A percentile compares a stretch with the other conserved stretches of the same genome.
These are phyloP conservation scores for Mortierella polycephala DNA, from an alignment of 371 early-diverging fungal genomes.

Conservation along the genomic window DNA sequence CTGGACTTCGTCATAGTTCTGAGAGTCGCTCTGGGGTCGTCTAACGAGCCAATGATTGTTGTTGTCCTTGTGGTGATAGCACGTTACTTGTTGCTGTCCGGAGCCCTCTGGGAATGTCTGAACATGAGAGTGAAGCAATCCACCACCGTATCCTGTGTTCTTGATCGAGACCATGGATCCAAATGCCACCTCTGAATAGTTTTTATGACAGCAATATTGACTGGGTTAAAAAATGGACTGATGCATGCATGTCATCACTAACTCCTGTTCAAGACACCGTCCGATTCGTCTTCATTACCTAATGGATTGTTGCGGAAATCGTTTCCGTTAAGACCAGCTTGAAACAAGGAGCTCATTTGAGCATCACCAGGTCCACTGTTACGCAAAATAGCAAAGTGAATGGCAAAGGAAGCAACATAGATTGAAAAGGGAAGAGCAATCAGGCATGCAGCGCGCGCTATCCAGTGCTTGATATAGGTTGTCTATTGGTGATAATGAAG, in stretches of 20 bases:
- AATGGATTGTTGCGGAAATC: slow-evolving; percentile 84
- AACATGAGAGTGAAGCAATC: slow-evolving; percentile 97
- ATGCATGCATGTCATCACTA: too few relatives aligned
- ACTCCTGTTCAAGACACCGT: background rate
- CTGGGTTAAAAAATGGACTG: background rate
- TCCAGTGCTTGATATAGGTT: slow-evolving; percentile 81
- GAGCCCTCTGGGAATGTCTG: slow-evolving; percentile 95
- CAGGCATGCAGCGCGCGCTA: slow-evolving; percentile 81
- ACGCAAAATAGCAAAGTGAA: slow-evolving; percentile 94
- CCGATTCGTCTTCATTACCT: slow-evolving; percentile 58
- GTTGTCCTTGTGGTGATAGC: slow-evolving; percentile 96
- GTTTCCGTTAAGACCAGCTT: slow-evolving; percentile 92
- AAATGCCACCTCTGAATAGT: slow-evolving; percentile 84
- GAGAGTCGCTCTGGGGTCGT: slow-evolving; percentile 51
- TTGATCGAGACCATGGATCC: slow-evolving; percentile 95
- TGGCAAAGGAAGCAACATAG: slow-evolving; percentile 89
- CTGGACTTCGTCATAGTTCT: slow-evolving; percentile 57
- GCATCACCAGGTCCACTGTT: slow-evolving; percentile 96
- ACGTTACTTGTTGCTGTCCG: slow-evolving; percentile 98
- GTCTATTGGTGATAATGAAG: slow-evolving; percentile 47
- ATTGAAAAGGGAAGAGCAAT: slow-evolving; percentile 90
- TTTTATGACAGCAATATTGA: background rate
- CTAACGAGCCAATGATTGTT: slow-evolving; percentile 96
- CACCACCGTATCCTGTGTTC: slow-evolving; percentile 90
- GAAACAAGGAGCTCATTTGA: slow-evolving; percentile 98